These are phyloP conservation scores for Amniculicola lignicola DNA, from an alignment of 495 filamentous ascomycete genomes.

Conservation along the genomic window DNA sequence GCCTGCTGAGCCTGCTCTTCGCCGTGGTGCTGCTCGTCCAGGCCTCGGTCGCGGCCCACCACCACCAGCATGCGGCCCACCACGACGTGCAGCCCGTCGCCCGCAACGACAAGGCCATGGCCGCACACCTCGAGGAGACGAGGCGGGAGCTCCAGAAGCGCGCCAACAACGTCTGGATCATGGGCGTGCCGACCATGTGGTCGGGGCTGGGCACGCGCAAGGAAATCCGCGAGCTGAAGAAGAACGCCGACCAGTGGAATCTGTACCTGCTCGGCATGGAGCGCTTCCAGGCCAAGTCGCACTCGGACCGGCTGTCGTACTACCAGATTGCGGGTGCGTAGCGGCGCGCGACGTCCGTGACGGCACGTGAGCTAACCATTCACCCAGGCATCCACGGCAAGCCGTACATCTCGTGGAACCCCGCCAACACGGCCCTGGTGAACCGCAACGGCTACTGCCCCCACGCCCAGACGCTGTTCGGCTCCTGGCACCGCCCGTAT, in stretches of 20 bases:
- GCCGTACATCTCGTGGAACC: constrained; percentile 57
- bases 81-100: too few relatives aligned
- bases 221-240: constrained; percentile 58
- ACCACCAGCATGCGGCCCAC: constrained; percentile 4
- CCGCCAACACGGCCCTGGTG: constrained; percentile 48
- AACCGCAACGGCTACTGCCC: constrained; percentile 59
- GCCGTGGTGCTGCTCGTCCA: constrained; percentile 20
- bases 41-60: constrained; percentile 11
- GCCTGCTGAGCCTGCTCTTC: constrained; percentile 18
- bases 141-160: constrained; percentile 7
- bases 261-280: constrained; percentile 56
- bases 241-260: constrained; percentile 56
- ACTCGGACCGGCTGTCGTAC: constrained; percentile 54
- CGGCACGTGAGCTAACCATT: too few relatives aligned
- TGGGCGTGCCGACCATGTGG: constrained; percentile 29
- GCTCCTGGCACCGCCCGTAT: constrained; percentile 71
- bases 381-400: constrained; percentile 60
- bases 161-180: constrained; percentile 25
- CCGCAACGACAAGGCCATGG: constrained; percentile 10
- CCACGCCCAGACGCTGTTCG: constrained; percentile 62
- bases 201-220: constrained; percentile 30
- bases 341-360: background rate
- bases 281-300: constrained; percentile 53
- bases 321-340: constrained; percentile 58
- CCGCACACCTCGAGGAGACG: constrained; percentile 16